Evolutionary conservation across 164 flowering plant genomes (phyloP).

Genomic region (Stephania cephalantha): DNA sequence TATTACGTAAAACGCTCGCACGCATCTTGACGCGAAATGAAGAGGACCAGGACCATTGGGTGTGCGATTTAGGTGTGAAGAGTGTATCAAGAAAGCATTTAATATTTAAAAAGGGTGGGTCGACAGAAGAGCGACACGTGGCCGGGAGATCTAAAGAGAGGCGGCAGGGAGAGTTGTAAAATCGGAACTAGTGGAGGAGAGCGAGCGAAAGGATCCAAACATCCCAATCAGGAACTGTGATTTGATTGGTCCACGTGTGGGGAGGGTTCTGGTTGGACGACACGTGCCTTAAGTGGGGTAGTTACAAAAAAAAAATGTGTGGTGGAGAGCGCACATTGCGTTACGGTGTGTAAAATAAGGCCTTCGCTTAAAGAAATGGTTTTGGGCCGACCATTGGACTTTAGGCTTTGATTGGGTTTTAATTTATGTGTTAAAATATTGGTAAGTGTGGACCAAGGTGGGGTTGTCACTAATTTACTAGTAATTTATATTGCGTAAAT

Average conservation of each 20-base stretch:
- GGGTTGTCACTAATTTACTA: too few relatives aligned
- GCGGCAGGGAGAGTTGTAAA: not conserved
- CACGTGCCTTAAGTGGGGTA: not conserved
- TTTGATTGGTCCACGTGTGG: conserved; percentile 1
- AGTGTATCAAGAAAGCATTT: too few relatives aligned
- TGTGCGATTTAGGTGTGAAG: too few relatives aligned
- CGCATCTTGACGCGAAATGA: not conserved
- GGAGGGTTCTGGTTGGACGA: not conserved
- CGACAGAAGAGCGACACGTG: not conserved
- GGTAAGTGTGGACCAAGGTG: too few relatives aligned
- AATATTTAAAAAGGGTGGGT: not conserved
- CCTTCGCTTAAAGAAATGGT: not conserved
- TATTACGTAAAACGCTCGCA: not conserved
- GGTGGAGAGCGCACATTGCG: conserved; percentile 5
- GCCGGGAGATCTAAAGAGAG: not conserved
- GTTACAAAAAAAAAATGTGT: not conserved
- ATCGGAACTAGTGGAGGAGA: conserved; percentile 5
- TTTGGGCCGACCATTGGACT: not conserved
- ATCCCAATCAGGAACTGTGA: conserved; percentile 1
- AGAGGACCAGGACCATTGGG: too few relatives aligned
- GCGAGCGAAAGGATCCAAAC: not conserved
- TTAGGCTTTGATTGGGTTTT: too few relatives aligned
- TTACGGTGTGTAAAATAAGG: not conserved
- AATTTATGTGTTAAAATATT: too few relatives aligned
- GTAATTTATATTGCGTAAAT: too few relatives aligned